Percentiles rank a stretch among this genome's conserved stretches.
These are phyloP conservation scores for Tolypocladium nubicola DNA, from an alignment of 2,329 filamentous ascomycete species.

Conservation along the genomic window DNA sequence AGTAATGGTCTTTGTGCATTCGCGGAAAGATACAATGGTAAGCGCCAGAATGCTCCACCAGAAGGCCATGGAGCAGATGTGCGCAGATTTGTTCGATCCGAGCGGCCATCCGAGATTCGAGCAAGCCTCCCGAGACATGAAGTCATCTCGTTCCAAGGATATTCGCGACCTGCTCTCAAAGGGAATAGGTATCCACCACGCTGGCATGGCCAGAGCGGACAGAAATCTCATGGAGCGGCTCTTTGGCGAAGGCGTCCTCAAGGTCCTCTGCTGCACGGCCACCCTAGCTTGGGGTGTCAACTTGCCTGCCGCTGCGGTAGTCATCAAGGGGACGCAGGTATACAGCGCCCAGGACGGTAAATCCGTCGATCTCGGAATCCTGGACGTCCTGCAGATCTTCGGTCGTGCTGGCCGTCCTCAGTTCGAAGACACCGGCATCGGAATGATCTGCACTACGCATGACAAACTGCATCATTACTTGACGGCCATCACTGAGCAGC, in stretches of 20 bases:
- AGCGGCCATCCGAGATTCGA: constrained; percentile 69
- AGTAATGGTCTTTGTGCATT: constrained; percentile 99
- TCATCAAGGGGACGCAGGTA: constrained; percentile 96
- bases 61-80: constrained; percentile 73
- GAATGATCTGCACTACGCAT: constrained; percentile 95
- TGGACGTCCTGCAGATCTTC: constrained; percentile 96
- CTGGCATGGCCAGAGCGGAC: constrained; percentile 90
- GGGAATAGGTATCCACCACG: constrained; percentile 90
- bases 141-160: constrained; percentile 73
- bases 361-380: constrained; percentile 89
- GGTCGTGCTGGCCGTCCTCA: constrained; percentile 96
- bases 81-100: constrained; percentile 75
- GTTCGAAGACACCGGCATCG: constrained; percentile 94
- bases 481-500: constrained; percentile 85
- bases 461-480: constrained; percentile 89
- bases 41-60: constrained; percentile 80
- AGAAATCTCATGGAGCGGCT: constrained; percentile 91
- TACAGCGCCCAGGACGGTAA: constrained; percentile 96
- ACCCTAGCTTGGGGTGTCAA: constrained; percentile 99
- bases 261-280: constrained; percentile 95
- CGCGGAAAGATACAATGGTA: constrained; percentile 82
- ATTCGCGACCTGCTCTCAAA: constrained; percentile 82
- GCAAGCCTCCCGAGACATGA: constrained; percentile 72
- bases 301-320: constrained; percentile 86
- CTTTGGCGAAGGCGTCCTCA: constrained; percentile 85